Conservation (phyloP, 306 rosid genomes). For the Citrullus mucosospermus region DNA sequence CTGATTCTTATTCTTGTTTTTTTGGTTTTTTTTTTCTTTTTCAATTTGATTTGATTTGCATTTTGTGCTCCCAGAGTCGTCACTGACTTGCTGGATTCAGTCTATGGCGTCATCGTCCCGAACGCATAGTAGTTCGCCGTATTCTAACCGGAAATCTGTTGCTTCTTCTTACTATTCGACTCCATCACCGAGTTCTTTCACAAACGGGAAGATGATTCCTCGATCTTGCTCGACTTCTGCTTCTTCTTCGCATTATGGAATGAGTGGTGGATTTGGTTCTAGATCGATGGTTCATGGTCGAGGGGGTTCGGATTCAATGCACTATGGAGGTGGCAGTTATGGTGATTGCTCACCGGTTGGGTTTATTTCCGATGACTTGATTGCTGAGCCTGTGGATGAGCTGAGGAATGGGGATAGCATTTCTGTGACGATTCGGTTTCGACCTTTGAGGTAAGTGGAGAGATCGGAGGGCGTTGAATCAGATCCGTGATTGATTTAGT, state of each 20-base stretch:
- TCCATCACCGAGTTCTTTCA: slow-evolving; percentile 61
- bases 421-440: slow-evolving; percentile 95
- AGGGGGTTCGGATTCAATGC: slow-evolving; percentile 52
- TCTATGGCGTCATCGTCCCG: slow-evolving; percentile 88
- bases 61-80: slow-evolving; percentile 30
- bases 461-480: slow-evolving; percentile 48
- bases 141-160: slow-evolving; percentile 66
- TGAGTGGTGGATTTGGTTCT: slow-evolving; percentile 45
- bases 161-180: slow-evolving; percentile 75
- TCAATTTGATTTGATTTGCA: slow-evolving; percentile 1
- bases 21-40: background rate
- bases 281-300: slow-evolving; percentile 81
- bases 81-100: slow-evolving; percentile 34
- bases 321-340: slow-evolving; percentile 25
- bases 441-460: slow-evolving; percentile 82
- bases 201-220: slow-evolving; percentile 61
- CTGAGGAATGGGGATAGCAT: slow-evolving; percentile 78
- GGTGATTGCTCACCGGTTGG: slow-evolving; percentile 48
- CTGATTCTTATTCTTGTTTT: slow-evolving; percentile 4
- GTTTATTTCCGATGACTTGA: slow-evolving; percentile 55
- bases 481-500: slow-evolving; percentile 36
- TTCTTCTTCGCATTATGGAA: slow-evolving; percentile 57
- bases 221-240: slow-evolving; percentile 73
- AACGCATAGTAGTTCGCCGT: slow-evolving; percentile 91
- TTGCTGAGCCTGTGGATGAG: slow-evolving; percentile 43